Evolutionary conservation across 164 flowering plant genomes (phyloP).

Genomic region (Akebia trifoliata): DNA sequence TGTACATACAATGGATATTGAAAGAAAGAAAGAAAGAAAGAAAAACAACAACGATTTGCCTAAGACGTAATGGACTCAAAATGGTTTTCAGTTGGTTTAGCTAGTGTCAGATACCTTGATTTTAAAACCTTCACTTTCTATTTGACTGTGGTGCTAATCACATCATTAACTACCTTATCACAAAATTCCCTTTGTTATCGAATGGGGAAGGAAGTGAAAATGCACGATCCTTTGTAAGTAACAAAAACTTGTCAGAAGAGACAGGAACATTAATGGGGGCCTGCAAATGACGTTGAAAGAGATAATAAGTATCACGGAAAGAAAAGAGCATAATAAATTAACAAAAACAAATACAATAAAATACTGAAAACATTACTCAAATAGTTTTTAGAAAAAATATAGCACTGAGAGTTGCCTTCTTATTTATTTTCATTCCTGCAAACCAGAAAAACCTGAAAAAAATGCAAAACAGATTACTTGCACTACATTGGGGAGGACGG

Average conservation of each 20-base stretch:
- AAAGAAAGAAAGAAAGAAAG: background rate
- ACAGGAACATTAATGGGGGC: conserved; percentile 80
- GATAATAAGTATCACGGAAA: background rate
- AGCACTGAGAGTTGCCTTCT: background rate
- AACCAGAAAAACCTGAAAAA: background rate
- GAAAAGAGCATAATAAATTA: background rate
- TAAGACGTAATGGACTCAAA: no score
- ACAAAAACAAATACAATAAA: background rate
- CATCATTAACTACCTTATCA: conserved; percentile 77
- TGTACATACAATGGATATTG: background rate
- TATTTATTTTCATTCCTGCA: background rate
- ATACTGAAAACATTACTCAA: background rate
- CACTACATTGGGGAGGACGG: no score
- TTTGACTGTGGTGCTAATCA: no score
- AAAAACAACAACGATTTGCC: no score
- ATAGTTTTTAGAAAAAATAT: background rate
- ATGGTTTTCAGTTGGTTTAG: no score
- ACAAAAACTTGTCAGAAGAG: conserved; percentile 83
- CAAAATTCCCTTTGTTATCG: conserved; percentile 85
- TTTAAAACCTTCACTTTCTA: background rate
- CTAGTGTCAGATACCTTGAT: background rate
- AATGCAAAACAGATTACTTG: no score
- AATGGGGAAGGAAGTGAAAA: conserved; percentile 83
- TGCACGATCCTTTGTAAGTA: conserved; percentile 67
- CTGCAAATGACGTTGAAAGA: conserved; percentile 36